Evolutionary conservation across 805 yeast species (phyloP).

Genomic region (Lachancea meyersii): DNA sequence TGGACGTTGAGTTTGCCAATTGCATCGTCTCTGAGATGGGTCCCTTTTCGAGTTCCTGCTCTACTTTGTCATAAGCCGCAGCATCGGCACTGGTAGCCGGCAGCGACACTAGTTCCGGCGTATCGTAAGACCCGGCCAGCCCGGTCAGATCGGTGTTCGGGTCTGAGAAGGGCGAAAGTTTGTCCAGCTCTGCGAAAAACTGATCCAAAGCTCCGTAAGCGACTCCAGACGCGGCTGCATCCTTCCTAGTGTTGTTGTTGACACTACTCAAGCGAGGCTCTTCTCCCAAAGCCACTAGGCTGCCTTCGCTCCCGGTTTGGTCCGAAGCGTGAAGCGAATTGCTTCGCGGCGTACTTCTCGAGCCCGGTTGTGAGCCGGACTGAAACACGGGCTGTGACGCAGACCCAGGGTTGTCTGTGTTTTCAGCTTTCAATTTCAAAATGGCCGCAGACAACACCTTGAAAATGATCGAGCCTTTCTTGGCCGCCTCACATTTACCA

Average conservation of each 20-base stretch:
- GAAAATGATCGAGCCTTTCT: slow-evolving; percentile 62
- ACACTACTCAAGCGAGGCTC: slow-evolving; percentile 8
- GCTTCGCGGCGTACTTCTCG: neutral
- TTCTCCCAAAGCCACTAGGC: slow-evolving; percentile 9
- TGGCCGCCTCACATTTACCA: slow-evolving; percentile 75
- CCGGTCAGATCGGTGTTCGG: slow-evolving; percentile 14
- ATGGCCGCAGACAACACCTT: slow-evolving; percentile 69
- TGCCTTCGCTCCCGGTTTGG: neutral
- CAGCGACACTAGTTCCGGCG: neutral
- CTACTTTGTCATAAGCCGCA: neutral
- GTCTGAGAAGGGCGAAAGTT: slow-evolving; percentile 21
- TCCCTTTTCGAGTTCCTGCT: too few species aligned
- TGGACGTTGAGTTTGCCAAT: slow-evolving; percentile 14
- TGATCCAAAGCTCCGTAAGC: slow-evolving; percentile 8
- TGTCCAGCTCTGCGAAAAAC: slow-evolving; percentile 9
- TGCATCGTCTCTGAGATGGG: neutral
- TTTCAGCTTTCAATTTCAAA: slow-evolving; percentile 45
- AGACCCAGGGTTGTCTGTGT: neutral
- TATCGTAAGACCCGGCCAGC: neutral
- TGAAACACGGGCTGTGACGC: neutral
- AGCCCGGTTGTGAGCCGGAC: neutral
- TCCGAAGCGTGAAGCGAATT: neutral
- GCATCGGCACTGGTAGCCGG: neutral
- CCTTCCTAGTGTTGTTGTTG: slow-evolving; percentile 3
- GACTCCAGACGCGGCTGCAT: slow-evolving; percentile 7